phyloP scores from a whole-genome alignment of 441 rosid species.

The Croton setiger region DNA sequence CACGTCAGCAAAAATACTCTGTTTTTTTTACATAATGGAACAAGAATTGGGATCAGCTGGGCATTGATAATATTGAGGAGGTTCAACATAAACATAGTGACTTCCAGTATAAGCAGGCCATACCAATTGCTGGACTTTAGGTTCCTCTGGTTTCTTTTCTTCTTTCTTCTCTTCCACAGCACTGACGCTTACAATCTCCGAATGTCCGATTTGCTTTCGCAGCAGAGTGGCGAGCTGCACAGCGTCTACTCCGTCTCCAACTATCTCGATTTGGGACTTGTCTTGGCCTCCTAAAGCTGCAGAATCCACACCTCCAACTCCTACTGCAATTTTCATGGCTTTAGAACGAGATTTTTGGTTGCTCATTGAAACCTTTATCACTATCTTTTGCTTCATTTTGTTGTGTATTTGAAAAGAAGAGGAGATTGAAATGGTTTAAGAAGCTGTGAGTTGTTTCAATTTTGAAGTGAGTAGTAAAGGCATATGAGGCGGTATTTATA shows the following conservation, averaged over 20 bases:
- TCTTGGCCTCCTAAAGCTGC: constrained; percentile 39
- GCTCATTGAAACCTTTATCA: constrained; percentile 28
- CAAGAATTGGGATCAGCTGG: constrained; percentile 19
- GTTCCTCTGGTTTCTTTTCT: constrained; percentile 6
- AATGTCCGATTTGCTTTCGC: constrained; percentile 38
- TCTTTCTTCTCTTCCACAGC: constrained; percentile 7
- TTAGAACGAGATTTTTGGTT: constrained; percentile 24
- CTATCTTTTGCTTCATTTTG: constrained; percentile 35
- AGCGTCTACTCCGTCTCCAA: constrained; percentile 42
- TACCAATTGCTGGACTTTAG: not conserved
- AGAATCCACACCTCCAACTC: constrained; percentile 40
- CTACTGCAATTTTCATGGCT: constrained; percentile 32
- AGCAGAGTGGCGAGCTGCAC: constrained; percentile 31
- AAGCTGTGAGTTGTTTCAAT: too few relatives aligned
- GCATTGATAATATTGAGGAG: constrained; percentile 6
- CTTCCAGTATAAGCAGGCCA: constrained; percentile 6
- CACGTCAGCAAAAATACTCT: too few relatives aligned
- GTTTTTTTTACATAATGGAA: constrained; percentile 29
- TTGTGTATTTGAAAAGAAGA: too few relatives aligned
- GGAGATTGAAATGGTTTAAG: too few relatives aligned
- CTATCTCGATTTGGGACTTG: constrained; percentile 51
- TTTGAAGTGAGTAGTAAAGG: too few relatives aligned
- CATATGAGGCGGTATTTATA: too few relatives aligned
- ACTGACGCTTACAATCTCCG: constrained; percentile 27
- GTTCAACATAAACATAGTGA: constrained; percentile 11